Conservation (phyloP, 768 basidiomycete genomes). For the Mycena chlorophos region DNA sequence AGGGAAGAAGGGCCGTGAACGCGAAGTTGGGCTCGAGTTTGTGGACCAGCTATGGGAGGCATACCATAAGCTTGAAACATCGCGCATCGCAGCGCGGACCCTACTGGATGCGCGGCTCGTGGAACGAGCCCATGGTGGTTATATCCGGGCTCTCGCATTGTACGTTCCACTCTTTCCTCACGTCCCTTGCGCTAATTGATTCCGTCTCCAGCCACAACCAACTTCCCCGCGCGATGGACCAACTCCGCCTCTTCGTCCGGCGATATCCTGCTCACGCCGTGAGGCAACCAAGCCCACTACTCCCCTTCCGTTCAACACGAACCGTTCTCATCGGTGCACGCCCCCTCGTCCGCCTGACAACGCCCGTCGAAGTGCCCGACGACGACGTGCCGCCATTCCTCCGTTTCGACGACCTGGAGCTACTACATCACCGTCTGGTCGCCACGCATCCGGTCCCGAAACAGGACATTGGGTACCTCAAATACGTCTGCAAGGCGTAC, state of each 20-base stretch:
- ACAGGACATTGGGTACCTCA: conserved; percentile 66
- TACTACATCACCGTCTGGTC: conserved; percentile 74
- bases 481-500: conserved; percentile 73
- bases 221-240: conserved; percentile 52
- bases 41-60: conserved; percentile 65
- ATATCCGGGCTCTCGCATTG: conserved; percentile 66
- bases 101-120: conserved; percentile 48
- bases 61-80: conserved; percentile 55
- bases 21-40: conserved; percentile 49
- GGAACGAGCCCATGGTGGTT: conserved; percentile 68
- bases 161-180: conserved; percentile 38
- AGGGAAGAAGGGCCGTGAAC: conserved; percentile 44
- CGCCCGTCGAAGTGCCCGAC: conserved; percentile 61
- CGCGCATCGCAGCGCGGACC: conserved; percentile 31
- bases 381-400: conserved; percentile 80
- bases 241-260: conserved; percentile 60
- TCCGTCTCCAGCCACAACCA: conserved; percentile 43
- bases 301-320: conserved; percentile 56
- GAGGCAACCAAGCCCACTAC: conserved; percentile 42
- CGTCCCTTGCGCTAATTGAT: conserved; percentile 7
- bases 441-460: conserved; percentile 32
- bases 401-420: conserved; percentile 73
- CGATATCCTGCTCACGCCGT: conserved; percentile 64
- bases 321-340: conserved; percentile 53
- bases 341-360: conserved; percentile 72